Evolutionary conservation across 805 yeast species (phyloP), one percentile per base, ranked within the genome.

Genomic region (Pichia sporocuriosa): DNA sequence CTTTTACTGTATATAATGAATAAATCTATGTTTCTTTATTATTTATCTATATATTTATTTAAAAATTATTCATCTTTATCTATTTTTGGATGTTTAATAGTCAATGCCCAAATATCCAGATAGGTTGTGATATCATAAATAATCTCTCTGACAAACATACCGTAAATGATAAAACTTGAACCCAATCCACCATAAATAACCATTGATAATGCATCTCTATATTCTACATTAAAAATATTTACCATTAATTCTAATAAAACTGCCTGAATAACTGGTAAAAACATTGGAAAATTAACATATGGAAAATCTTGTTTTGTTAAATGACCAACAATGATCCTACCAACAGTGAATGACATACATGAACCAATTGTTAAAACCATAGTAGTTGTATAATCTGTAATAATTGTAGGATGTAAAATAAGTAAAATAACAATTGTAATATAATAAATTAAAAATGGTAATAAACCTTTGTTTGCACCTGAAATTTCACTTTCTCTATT

Each of bases 281-380:
- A 69, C 68, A 79, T 76, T 33, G 95, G 84, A 24, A 84, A 69
- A 38, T 86, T 84, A 49, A 73, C 53, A 57, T 68, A 63, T 36
- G 97, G 97, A 69, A 84, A 88, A 12, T 67, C 63, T 59, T 84
- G 95, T 38, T 73, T 65, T 1, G 96, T 85, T 51, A 90, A 74
- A 60, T 89, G 97, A 2, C 86, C 89, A 43, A 82, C 69, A 54
- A 89, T 89, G 48, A 89, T 86, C 57, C 93, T 76, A 4, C 97
- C 97, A n/a, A 90, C 97, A 4, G 77, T 69, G 55, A 84, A 82
- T 1, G 97, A 96, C 50, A 83, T 64, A 1, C 84, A 73, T 39
- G 82, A 69, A 1, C 95, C 94, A 54, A 84, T 77, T 23, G 89
- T 74, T 35, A 83, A 56, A 19, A 80, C 65, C 50, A 82, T 70